A percentile compares a stretch with the other conserved stretches of the same genome.
Evolutionary conservation across 331 rosid species (phyloP).

Genomic region (Cydonia oblonga): DNA sequence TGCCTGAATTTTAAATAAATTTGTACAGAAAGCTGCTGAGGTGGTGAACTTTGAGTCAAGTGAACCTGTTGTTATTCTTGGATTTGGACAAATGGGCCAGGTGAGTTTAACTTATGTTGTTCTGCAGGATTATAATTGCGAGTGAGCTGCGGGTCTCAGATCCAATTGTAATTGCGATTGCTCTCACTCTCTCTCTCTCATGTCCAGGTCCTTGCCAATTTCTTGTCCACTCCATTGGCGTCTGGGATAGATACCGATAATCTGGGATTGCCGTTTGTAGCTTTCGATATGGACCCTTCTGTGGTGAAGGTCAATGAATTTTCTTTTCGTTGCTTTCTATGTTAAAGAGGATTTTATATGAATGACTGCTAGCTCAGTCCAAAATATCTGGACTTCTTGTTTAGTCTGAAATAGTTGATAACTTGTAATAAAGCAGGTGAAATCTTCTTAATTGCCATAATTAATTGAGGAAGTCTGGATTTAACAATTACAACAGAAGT

Average conservation of each 20-base stretch:
- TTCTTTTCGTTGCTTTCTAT: not conserved
- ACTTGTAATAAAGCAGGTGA: not conserved
- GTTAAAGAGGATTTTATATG: not conserved
- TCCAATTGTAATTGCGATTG: not conserved
- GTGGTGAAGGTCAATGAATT: slow-evolving; percentile 68
- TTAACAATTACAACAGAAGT: not conserved
- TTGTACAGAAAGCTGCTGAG: slow-evolving; percentile 50
- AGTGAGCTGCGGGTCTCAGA: not conserved
- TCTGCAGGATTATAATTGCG: slow-evolving; percentile 14
- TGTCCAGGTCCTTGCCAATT: slow-evolving; percentile 85
- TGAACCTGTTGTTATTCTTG: slow-evolving; percentile 88
- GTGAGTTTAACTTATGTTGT: slow-evolving; percentile 26
- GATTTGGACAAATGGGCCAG: slow-evolving; percentile 99
- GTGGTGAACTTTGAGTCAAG: slow-evolving; percentile 44
- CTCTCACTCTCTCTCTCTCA: slow-evolving; percentile 3
- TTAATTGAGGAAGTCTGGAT: not conserved
- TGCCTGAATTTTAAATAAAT: slow-evolving; percentile 12
- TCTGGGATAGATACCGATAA: slow-evolving; percentile 49
- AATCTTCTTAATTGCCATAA: not conserved
- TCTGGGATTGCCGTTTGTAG: slow-evolving; percentile 64
- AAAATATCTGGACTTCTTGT: not conserved
- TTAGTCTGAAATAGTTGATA: not conserved
- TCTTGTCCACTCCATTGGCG: slow-evolving; percentile 77
- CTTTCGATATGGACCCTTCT: slow-evolving; percentile 80
- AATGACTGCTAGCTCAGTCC: not conserved